A percentile compares a stretch with the other conserved stretches of the same genome.
phyloP scores from a whole-genome alignment of 495 filamentous ascomycete species.

The Penicillium simplicissimum region DNA sequence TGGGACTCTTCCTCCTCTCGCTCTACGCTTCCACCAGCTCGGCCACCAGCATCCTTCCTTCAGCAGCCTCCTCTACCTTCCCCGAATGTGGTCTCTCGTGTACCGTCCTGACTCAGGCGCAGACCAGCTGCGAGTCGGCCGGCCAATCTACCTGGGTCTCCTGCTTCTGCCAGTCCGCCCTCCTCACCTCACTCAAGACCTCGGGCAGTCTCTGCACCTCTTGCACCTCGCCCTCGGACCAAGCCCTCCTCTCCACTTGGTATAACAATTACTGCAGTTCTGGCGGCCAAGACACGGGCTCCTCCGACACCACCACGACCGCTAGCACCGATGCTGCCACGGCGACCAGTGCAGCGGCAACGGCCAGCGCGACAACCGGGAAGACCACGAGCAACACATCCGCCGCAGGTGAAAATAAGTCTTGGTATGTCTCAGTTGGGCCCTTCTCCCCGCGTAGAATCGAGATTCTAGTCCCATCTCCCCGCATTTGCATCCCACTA shows the following conservation, averaged over 20 bases:
- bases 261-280: constrained; percentile 47
- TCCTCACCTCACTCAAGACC: constrained; percentile 42
- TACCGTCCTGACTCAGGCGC: constrained; percentile 43
- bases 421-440: constrained; percentile 27
- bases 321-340: constrained; percentile 16
- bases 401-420: constrained; percentile 16
- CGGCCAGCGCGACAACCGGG: constrained; percentile 14
- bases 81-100: constrained; percentile 55
- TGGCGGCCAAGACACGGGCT: constrained; percentile 20
- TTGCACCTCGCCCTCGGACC: constrained; percentile 31
- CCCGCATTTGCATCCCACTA: neutral
- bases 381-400: constrained; percentile 7
- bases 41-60: neutral
- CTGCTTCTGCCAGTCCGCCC: constrained; percentile 56
- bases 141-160: constrained; percentile 44
- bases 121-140: constrained; percentile 42
- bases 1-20: constrained; percentile 20
- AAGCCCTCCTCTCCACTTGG: constrained; percentile 48
- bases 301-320: constrained; percentile 13
- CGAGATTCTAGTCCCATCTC: neutral
- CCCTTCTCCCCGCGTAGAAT: neutral
- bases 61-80: constrained; percentile 36
- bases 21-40: constrained; percentile 24
- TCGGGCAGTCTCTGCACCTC: constrained; percentile 41
- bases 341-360: constrained; percentile 13